Base-by-base conservation (phyloP, 192 early-diverging fungal genomes). In the Gamsiella multidivaricata region DNA sequence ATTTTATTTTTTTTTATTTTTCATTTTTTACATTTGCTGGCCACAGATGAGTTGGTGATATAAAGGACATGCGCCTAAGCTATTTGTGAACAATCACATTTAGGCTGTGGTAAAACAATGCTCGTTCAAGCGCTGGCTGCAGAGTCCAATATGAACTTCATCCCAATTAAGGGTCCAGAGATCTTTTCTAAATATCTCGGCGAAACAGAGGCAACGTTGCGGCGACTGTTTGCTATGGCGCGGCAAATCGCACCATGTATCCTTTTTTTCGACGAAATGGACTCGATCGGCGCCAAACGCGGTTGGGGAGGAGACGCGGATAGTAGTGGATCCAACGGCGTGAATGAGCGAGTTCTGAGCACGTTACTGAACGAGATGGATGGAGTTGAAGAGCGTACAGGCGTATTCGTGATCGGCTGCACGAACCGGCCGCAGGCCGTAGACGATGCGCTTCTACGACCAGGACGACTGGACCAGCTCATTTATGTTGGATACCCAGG, bases 321-420 rank as follows among this genome's bases (percentile, higher is more conserved):
- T 28, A 71, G 87, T 57, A 85, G 84, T 31, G 85, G 85, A 18
- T 79, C 86, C 23, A 93, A 91, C n/a, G 89, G 95, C 0, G 92
- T 96, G 0, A 92, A 92, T 71, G 93, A 97, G 66, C 88, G 96
- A 18, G 89, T 98, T 2, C 84, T 99, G 12, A 96, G 94, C 52
- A 95, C 96, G 10, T 74, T 99, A 10, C 85, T 99, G 42, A 99
- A 99, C 69, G 98, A 99, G 80, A 96, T 99, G 92, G 98, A 99
- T 75, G 98, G 98, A 33, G 92, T 99, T 17, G 93, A 97, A 62
- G 87, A 84, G 20, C 88, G 92, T 26, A 87, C 89, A 17, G 88
- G 89, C 1, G 95, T 99, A 3, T 83, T 98, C 43, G 91, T 97
- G 2, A 86, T 99, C 31, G 94, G 96, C 54, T 87, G 97, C 86